Base-by-base conservation (phyloP, 2,329 filamentous ascomycete genomes). In the Ilyonectria destructans region DNA sequence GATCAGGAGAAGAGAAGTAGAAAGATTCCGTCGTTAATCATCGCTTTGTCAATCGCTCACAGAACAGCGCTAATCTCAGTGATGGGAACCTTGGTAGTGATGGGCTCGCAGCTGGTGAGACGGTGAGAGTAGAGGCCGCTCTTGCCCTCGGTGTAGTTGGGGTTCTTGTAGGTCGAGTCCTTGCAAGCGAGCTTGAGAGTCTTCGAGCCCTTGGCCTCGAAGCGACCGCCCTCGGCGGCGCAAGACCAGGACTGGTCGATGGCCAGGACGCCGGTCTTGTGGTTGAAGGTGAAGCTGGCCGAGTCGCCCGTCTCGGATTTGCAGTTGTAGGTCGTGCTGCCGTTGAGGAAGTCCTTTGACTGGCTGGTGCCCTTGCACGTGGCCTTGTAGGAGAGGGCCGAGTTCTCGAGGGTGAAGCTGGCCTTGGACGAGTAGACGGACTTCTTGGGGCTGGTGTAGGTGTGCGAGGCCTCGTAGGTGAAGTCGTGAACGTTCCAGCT, bases 191-290 rank as follows among this genome's bases (percentile, higher is more conserved):
- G 69, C 19, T 78, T 65, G 56, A 77, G 73, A 17, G 70, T 71
- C 13, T 67, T 71, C 21, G 67, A 68, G 46, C 79, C 79, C 67
- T 70, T 74, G 65, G 80, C 80, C 45, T 69, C 74, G 70, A 76
- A 80, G 55, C 72, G 69, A 6, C 74, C 76, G 7, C 77, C 78
- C 68, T 86, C 82, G 48, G 85, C 81, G 45, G 71, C 71, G 74
- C 87, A 88, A 4, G 71, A 74, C 86, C 86, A 88, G 23, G 78
- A 83, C 80, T 88, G 85, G 75, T 84, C 83, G 68, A 88, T 69
- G 40, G 77, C 71, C 49, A 88, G 75, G 59, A 75, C 68, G 1
- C 79, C 77, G 13, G 76, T 76, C 9, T 83, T 78, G 46, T 79
- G 75, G 78, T 77, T 80, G 72, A 82, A 88, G 52, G 79, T 79